Percentiles rank a stretch among this genome's conserved stretches.
These are phyloP conservation scores for Guadua angustifolia DNA, from an alignment of 176 grass and related monocot genomes.

Conservation along the genomic window DNA sequence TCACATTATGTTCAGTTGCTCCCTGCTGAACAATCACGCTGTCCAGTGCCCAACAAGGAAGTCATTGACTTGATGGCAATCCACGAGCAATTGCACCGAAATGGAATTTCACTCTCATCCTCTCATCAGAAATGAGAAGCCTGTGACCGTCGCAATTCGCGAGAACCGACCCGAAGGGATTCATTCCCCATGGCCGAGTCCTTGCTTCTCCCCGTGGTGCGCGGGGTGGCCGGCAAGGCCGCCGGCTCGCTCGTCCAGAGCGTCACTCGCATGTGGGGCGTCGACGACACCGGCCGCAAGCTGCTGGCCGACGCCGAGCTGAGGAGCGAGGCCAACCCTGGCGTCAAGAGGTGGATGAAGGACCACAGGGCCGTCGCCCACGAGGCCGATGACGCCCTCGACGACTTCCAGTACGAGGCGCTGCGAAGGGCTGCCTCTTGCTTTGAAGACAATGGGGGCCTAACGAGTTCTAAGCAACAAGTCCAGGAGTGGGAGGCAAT, in stretches of 20 bases:
- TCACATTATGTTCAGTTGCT: no score
- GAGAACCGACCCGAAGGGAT: no score
- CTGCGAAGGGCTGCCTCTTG: constrained; percentile 11
- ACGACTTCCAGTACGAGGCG: constrained; percentile 44
- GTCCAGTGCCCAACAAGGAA: background rate
- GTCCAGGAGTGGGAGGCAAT: constrained; percentile 26
- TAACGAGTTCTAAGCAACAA: constrained; percentile 30
- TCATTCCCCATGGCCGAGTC: no score
- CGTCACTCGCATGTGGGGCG: constrained; percentile 1
- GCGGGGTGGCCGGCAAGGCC: background rate
- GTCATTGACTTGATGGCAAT: no score
- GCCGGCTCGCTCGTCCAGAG: background rate
- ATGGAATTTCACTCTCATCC: no score
- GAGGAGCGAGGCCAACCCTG: background rate
- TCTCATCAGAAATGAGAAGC: no score
- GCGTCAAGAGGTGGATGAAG: constrained; percentile 10
- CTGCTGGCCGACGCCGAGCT: constrained; percentile 13
- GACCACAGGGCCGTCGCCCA: constrained; percentile 36
- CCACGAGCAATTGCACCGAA: no score
- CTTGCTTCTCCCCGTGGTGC: background rate
- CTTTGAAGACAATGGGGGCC: constrained; percentile 21
- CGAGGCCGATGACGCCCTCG: constrained; percentile 54
- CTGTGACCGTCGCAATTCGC: background rate
- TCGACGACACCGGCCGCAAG: background rate
- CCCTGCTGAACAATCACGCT: no score